These are phyloP conservation scores for Chaetoscypha palmicola DNA, from an alignment of 2,329 filamentous ascomycete genomes.

Conservation along the genomic window DNA sequence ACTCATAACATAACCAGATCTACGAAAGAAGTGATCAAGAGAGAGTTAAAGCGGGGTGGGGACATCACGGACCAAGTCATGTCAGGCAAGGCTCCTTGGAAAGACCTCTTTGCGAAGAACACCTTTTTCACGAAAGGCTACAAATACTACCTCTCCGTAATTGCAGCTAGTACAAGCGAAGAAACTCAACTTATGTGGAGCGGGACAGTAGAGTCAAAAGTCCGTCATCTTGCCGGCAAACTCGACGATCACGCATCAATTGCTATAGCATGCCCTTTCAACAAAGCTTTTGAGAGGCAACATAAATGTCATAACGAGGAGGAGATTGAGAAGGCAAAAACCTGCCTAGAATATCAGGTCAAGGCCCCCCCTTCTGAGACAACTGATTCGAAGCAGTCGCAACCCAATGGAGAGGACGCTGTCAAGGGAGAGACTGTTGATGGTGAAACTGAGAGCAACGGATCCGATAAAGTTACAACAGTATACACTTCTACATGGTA, in stretches of 20 bases:
- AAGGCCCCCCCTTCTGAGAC: conserved; percentile 30
- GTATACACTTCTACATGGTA: conserved; percentile 92
- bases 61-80: conserved; percentile 76
- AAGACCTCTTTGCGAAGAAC: conserved; percentile 81
- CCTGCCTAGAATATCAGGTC: conserved; percentile 51
- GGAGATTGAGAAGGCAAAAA: conserved; percentile 54
- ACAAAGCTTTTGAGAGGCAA: conserved; percentile 80
- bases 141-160: conserved; percentile 91
- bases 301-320: conserved; percentile 61
- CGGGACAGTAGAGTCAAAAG: conserved; percentile 87
- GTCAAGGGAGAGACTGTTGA: conserved; percentile 34
- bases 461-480: conserved; percentile 26
- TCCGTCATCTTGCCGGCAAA: conserved; percentile 75
- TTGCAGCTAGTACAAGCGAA: conserved; percentile 73
- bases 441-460: conserved; percentile 19
- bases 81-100: conserved; percentile 70
- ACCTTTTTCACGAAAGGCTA: conserved; percentile 89
- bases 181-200: conserved; percentile 84
- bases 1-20: conserved; percentile 91
- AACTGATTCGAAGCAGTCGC: conserved; percentile 37
- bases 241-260: conserved; percentile 77
- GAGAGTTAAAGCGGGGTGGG: conserved; percentile 72
- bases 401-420: conserved; percentile 34
- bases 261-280: conserved; percentile 80
- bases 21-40: conserved; percentile 74